Percentiles rank a stretch among this genome's conserved stretches.
Conservation (phyloP, 805 yeast species). For the Blastobotrys mokoenaii region DNA sequence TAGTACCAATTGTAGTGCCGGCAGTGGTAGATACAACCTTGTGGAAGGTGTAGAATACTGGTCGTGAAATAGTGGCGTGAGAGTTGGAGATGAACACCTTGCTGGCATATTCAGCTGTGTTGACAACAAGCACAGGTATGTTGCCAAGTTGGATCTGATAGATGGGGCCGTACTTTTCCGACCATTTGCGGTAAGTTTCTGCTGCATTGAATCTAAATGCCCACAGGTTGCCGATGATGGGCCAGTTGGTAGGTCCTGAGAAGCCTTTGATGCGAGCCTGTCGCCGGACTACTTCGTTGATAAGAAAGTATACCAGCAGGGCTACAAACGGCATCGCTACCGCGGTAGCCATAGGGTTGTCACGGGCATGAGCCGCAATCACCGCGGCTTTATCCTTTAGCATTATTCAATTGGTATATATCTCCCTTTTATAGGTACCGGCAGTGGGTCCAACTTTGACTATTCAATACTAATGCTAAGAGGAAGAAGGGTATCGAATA, state of each 20-base stretch:
- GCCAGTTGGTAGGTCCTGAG: slow-evolving; percentile 3
- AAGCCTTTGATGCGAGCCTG: slow-evolving; percentile 5
- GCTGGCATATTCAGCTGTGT: slow-evolving; percentile 45
- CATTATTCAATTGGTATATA: background rate
- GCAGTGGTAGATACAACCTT: slow-evolving; percentile 36
- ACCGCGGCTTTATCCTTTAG: background rate
- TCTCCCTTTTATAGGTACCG: background rate
- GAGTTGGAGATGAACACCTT: slow-evolving; percentile 43
- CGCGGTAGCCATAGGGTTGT: background rate
- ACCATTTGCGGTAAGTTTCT: slow-evolving; percentile 36
- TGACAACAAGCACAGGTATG: slow-evolving; percentile 54
- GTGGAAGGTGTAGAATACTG: slow-evolving; percentile 60
- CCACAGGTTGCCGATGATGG: slow-evolving; percentile 5
- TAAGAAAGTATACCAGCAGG: background rate
- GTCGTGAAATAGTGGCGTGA: slow-evolving; percentile 55
- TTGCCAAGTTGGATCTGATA: slow-evolving; percentile 58
- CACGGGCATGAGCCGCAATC: background rate
- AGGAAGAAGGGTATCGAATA: background rate
- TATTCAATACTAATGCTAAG: background rate
- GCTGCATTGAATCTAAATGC: background rate
- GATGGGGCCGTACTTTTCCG: slow-evolving; percentile 33
- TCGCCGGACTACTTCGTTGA: slow-evolving; percentile 3
- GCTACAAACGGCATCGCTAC: background rate
- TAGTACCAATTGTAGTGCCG: slow-evolving; percentile 36
- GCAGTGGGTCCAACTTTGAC: no score